Base-by-base conservation (phyloP, 176 grass and related monocot species). In the Bolboschoenus planiculmis region DNA sequence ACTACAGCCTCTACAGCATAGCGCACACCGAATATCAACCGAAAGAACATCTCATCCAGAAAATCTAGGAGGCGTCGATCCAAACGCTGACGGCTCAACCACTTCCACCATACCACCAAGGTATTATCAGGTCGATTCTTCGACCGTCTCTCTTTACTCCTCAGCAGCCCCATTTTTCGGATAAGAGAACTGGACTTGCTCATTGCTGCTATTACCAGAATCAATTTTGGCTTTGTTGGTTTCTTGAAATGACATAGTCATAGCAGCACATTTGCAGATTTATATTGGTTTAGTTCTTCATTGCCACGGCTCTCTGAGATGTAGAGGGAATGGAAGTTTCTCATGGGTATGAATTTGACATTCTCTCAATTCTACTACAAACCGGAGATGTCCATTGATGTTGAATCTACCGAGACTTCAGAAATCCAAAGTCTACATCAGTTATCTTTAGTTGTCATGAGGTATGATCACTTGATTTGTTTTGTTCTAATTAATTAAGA, bases 1-100 rank as follows among this genome's bases (percentile, higher is more conserved):
- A 46, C 62, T 3, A 86, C 24, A 56, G 64, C 78, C 78, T 86
- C 85, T 40, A 47, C 63, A n/a, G 55, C 50, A 62, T 80, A 86
- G n/a, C 66, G 48, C 44, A 86, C 47, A 10, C 44, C 29, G 35
- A 71, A 86, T 20, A 5, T 5, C 11, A 59, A 13, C 5, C 7
- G 11, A 80, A 81, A 60, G 43, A 57, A 18, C 0, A 86, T 39
- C 13, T 77, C 72, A 77, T 77, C 72, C 20, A 53, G 14, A 51
- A 33, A 77, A 5, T 77, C 26, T 48, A 50, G 7, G 0, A 77
- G 46, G 2, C 72, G 72, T 53, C 26, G 44, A 77, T 33, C 46
- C 26, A 51, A 44, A 53, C 40, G 64, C 64, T 23, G 34, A 21
- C 3, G 46, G 14, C 24, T 51, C 26, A 77, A 10, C 72, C 72